Evolutionary conservation across 2,329 filamentous ascomycete genomes (phyloP).

Genomic region (Aspergillus hiratsukae): DNA sequence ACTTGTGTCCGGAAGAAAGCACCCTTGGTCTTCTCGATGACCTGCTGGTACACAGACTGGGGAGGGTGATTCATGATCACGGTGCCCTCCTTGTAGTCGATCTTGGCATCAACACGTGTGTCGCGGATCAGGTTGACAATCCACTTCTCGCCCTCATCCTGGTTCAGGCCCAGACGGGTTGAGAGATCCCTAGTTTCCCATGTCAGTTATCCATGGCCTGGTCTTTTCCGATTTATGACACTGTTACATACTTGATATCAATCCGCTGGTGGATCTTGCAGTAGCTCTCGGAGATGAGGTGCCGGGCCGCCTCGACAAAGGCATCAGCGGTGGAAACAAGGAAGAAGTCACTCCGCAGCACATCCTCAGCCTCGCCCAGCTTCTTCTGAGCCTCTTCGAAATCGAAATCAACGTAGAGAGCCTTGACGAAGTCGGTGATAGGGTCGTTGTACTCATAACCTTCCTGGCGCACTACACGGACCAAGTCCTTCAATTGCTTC

Average conservation of each 20-base stretch:
- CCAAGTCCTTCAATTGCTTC: slow-evolving; percentile 96
- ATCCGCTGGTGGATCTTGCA: slow-evolving; percentile 99
- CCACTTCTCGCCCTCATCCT: slow-evolving; percentile 99
- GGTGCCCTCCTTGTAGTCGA: slow-evolving; percentile 97
- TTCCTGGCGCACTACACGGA: slow-evolving; percentile 94
- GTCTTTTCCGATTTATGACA: slow-evolving; percentile 1
- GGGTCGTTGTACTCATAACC: slow-evolving; percentile 96
- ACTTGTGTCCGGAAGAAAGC: slow-evolving; percentile 98
- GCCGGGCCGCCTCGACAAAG: slow-evolving; percentile 90
- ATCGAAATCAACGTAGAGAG: slow-evolving; percentile 93
- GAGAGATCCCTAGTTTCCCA: slow-evolving; percentile 65
- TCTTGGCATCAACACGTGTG: slow-evolving; percentile 96
- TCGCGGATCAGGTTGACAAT: slow-evolving; percentile 99
- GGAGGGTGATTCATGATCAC: slow-evolving; percentile 99
- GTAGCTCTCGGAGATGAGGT: slow-evolving; percentile 97
- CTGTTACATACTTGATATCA: slow-evolving; percentile 70
- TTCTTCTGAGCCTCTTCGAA: slow-evolving; percentile 94
- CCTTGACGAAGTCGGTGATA: slow-evolving; percentile 92
- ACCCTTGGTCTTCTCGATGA: slow-evolving; percentile 98
- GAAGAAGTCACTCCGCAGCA: slow-evolving; percentile 94
- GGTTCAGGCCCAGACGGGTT: slow-evolving; percentile 80
- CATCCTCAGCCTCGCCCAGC: slow-evolving; percentile 80
- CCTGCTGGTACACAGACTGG: slow-evolving; percentile 97
- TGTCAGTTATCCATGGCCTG: slow-evolving; percentile 13
- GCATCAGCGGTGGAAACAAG: slow-evolving; percentile 75